A percentile compares a stretch with the other conserved stretches of the same genome.
phyloP scores from a whole-genome alignment of 1,139 yeast species.

The Scheffersomyces quercinus region DNA sequence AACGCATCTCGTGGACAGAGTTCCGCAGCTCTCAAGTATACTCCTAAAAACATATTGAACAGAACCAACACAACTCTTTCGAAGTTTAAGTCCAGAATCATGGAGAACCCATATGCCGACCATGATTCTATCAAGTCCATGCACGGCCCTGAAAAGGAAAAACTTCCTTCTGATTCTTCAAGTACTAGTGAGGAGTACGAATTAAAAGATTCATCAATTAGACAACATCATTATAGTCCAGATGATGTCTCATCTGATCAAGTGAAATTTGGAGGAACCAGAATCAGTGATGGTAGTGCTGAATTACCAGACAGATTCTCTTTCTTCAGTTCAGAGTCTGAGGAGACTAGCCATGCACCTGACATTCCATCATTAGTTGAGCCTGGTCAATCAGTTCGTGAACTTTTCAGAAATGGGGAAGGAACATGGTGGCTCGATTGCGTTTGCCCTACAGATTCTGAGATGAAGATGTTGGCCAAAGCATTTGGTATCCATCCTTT shows the following conservation, averaged over 20 bases:
- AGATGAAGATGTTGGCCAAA: constrained; percentile 63
- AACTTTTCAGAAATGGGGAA: constrained; percentile 61
- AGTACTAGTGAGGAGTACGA: constrained; percentile 22
- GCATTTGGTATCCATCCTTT: constrained; percentile 84
- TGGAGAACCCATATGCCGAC: constrained; percentile 2
- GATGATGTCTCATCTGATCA: constrained; percentile 20
- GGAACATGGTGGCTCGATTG: constrained; percentile 82
- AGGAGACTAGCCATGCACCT: constrained; percentile 87
- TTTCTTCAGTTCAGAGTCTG: constrained; percentile 77
- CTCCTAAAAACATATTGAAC: constrained; percentile 45
- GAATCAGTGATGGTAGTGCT: constrained; percentile 24
- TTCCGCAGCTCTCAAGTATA: constrained; percentile 61
- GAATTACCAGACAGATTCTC: constrained; percentile 63
- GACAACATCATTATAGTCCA: constrained; percentile 2
- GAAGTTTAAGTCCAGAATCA: constrained; percentile 6
- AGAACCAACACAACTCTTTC: constrained; percentile 15
- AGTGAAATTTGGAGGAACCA: constrained; percentile 37
- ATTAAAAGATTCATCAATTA: constrained; percentile 8
- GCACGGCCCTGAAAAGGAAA: constrained; percentile 11
- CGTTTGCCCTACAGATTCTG: constrained; percentile 66
- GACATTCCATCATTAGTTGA: constrained; percentile 74
- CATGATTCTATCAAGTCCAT: constrained; percentile 7
- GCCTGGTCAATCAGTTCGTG: constrained; percentile 64
- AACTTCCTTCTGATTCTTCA: constrained; percentile 26
- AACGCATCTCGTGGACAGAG: constrained; percentile 13